Evolutionary conservation across 1,284 basidiomycete species (phyloP).

Genomic region (Heterobasidion parviporum): DNA sequence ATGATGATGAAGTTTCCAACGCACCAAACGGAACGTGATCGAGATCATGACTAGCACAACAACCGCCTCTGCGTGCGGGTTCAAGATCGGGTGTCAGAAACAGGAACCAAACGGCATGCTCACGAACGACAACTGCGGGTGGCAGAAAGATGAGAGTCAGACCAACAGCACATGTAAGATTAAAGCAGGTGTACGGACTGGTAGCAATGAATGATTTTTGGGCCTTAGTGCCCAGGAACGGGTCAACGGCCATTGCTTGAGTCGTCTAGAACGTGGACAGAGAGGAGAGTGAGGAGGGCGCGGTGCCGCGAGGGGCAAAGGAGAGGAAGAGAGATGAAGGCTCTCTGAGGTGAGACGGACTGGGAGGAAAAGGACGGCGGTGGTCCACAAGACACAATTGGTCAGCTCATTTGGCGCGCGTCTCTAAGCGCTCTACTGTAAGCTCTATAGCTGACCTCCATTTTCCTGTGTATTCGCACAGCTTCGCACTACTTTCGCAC

Average conservation of each 20-base stretch:
- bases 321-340: not conserved
- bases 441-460: no score
- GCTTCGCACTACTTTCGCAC: no score
- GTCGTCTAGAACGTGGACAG: not conserved
- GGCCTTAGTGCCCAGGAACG: constrained; percentile 17
- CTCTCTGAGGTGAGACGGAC: not conserved
- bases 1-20: constrained; percentile 7
- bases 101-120: constrained; percentile 8
- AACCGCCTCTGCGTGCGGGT: constrained; percentile 31
- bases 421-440: no score
- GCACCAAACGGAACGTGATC: constrained; percentile 28
- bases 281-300: not conserved
- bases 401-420: no score
- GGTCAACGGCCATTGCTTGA: constrained; percentile 15
- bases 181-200: constrained; percentile 6
- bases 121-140: constrained; percentile 20
- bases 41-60: constrained; percentile 39
- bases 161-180: not conserved
- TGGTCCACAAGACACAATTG: no score
- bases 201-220: constrained; percentile 16
- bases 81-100: not conserved
- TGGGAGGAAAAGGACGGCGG: not conserved
- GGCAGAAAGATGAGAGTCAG: not conserved
- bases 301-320: not conserved
- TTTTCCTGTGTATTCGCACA: no score